Base-by-base conservation (phyloP, 1,284 basidiomycete species). In the Leccinum insolens region DNA sequence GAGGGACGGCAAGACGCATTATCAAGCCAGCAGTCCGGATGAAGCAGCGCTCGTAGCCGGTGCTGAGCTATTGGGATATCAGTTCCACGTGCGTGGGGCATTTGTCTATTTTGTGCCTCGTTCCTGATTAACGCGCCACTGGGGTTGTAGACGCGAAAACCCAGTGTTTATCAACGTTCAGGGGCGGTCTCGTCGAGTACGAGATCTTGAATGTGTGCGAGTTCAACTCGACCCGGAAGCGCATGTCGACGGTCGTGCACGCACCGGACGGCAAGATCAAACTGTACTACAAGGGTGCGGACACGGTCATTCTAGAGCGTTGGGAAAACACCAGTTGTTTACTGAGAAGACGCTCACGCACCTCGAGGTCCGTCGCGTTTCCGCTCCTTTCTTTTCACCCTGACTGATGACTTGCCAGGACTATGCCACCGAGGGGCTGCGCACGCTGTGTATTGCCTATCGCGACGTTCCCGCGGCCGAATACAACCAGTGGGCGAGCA, bases 141-240 rank as follows among this genome's bases (percentile, higher is more conserved):
- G 39, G 67, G 59, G 12, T 28, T 12, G 52, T 75, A 97, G 94
- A 96, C 87, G 4, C 93, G 98, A 62, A 99, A 99, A 79, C 97
- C 97, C 7, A 95, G 94, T 96, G 4, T 98, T 95, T 76, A 88
- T 99, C 69, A 90, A 93, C 66, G 86, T 96, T 65, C 83, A 88
- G 66, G 96, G 94, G 20, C 80, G 84, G 66, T 82, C 86, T 34
- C 6, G 85, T 88, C 68, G 95, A 99, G 78, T 99, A 91, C 77
- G 90, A 99, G 79, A 89, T 99, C 65, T 83, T 99, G 66, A 99
- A 99, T 76, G 92, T 99, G 61, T 98, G 96, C 86, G 98, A 99
- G 80, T 99, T 99, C 86, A 99, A 99, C 79, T 98, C 95, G 61
- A 95, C 95, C 1, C 88, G 97, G 61, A 99, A 99, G 78, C 88